Percentiles rank a stretch among this genome's conserved stretches.
Evolutionary conservation across 1,139 yeast species (phyloP).

Genomic region (Yamadazyma atlantica): DNA sequence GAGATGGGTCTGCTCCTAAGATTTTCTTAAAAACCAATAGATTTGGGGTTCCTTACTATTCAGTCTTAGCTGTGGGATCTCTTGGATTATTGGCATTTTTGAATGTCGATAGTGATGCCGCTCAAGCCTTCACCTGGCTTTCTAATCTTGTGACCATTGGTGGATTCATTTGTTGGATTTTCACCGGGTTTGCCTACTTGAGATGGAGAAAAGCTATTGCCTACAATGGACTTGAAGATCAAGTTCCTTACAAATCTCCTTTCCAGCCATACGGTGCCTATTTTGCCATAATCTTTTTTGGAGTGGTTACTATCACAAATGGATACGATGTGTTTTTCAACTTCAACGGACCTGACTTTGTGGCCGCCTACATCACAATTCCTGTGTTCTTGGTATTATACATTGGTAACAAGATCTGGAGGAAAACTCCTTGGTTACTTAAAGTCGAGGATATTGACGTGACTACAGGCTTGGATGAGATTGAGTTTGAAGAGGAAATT

Average conservation of each 20-base stretch:
- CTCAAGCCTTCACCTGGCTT: conserved; percentile 61
- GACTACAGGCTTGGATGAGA: conserved; percentile 18
- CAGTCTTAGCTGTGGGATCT: conserved; percentile 17
- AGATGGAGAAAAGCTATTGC: conserved; percentile 56
- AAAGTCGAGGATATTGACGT: conserved; percentile 16
- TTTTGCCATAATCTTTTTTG: conserved; percentile 40
- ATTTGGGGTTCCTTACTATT: conserved; percentile 39
- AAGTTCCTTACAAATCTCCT: conserved; percentile 38
- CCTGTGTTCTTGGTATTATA: conserved; percentile 18
- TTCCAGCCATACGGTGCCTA: conserved; percentile 46
- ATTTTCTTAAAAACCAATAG: conserved; percentile 41
- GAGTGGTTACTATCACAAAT: conserved; percentile 45
- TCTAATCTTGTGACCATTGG: conserved; percentile 71
- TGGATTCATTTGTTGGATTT: conserved; percentile 70
- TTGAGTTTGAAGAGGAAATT: conserved; percentile 23
- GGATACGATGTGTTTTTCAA: conserved; percentile 54
- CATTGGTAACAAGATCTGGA: conserved; percentile 23
- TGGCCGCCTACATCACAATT: conserved; percentile 55
- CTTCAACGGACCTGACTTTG: conserved; percentile 43
- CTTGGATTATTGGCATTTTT: conserved; percentile 58
- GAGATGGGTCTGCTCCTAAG: conserved; percentile 48
- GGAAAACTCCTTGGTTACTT: conserved; percentile 25
- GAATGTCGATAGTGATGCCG: conserved; percentile 55
- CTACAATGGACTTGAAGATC: conserved; percentile 28
- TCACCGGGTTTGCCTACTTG: conserved; percentile 44